These are phyloP conservation scores for Candida xiaguanensis DNA, from an alignment of 805 yeast genomes.

Conservation along the genomic window DNA sequence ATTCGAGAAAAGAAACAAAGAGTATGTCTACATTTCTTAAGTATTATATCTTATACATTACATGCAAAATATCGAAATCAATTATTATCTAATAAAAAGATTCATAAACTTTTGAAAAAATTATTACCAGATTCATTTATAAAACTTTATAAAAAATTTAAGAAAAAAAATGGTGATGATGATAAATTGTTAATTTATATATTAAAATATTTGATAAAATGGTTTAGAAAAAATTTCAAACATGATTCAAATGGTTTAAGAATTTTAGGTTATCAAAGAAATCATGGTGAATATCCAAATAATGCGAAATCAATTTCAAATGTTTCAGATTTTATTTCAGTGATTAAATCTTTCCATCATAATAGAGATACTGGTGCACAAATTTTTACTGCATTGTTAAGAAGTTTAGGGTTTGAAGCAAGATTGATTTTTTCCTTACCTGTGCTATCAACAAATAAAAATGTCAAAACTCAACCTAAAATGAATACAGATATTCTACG, in stretches of 20 bases:
- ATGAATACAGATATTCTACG: slow-evolving; percentile 16
- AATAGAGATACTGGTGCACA: slow-evolving; percentile 35
- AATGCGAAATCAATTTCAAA: slow-evolving; percentile 13
- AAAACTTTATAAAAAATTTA: slow-evolving; percentile 16
- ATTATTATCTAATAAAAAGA: slow-evolving; percentile 15
- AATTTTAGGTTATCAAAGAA: slow-evolving; percentile 20
- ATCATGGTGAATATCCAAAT: slow-evolving; percentile 17
- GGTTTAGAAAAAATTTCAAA: slow-evolving; percentile 30
- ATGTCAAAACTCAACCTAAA: slow-evolving; percentile 20
- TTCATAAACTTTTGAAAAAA: slow-evolving; percentile 20
- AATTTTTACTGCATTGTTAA: slow-evolving; percentile 24
- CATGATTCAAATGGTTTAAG: slow-evolving; percentile 27
- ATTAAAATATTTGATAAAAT: slow-evolving; percentile 28
- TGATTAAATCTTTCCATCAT: slow-evolving; percentile 21
- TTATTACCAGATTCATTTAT: slow-evolving; percentile 21
- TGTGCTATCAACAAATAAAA: slow-evolving; percentile 14
- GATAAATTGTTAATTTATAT: slow-evolving; percentile 24
- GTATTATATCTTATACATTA: slow-evolving; percentile 20
- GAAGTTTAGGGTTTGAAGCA: slow-evolving; percentile 27
- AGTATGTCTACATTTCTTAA: slow-evolving; percentile 17
- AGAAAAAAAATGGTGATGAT: slow-evolving; percentile 10
- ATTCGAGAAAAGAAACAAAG: slow-evolving; percentile 8
- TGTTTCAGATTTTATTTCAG: slow-evolving; percentile 10
- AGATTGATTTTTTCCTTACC: slow-evolving; percentile 32
- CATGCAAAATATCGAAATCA: slow-evolving; percentile 20